Evolutionary conservation across 768 basidiomycete genomes (phyloP).

Genomic region (Termitomyces sp.): DNA sequence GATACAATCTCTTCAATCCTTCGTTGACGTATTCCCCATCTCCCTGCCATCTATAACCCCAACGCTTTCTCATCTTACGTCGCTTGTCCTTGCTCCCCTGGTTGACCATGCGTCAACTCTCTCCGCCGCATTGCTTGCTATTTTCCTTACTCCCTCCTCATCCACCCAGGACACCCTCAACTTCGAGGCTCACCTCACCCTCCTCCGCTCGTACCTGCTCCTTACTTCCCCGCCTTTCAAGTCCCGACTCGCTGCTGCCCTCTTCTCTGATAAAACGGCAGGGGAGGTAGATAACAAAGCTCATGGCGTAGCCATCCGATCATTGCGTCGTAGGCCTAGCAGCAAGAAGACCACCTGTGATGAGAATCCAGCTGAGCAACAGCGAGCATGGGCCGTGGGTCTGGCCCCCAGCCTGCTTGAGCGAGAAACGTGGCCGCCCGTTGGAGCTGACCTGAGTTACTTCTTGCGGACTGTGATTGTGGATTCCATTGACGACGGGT

Average conservation of each 20-base stretch:
- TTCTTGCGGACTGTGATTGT: slow-evolving; percentile 81
- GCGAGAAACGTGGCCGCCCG: slow-evolving; percentile 81
- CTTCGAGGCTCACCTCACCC: slow-evolving; percentile 59
- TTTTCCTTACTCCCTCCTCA: slow-evolving; percentile 55
- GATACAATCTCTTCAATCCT: slow-evolving; percentile 31
- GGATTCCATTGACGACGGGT: slow-evolving; percentile 56
- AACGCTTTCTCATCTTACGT: slow-evolving; percentile 56
- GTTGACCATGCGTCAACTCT: slow-evolving; percentile 59
- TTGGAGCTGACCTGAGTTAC: slow-evolving; percentile 81
- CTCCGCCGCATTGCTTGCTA: slow-evolving; percentile 60
- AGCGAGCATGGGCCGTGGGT: slow-evolving; percentile 61
- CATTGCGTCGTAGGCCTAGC: slow-evolving; percentile 26
- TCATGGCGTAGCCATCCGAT: slow-evolving; percentile 30
- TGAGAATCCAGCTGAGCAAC: slow-evolving; percentile 33
- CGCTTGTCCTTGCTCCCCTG: slow-evolving; percentile 60
- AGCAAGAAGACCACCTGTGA: slow-evolving; percentile 19
- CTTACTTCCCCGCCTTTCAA: slow-evolving; percentile 73
- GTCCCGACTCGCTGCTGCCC: slow-evolving; percentile 58
- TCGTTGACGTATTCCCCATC: slow-evolving; percentile 57
- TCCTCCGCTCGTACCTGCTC: slow-evolving; percentile 74
- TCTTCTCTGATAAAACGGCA: slow-evolving; percentile 74
- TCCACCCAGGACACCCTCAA: slow-evolving; percentile 48
- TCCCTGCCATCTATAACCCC: slow-evolving; percentile 61
- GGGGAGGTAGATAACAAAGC: slow-evolving; percentile 32
- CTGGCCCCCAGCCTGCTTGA: slow-evolving; percentile 70